A percentile compares a stretch with the other conserved stretches of the same genome.
phyloP scores from a whole-genome alignment of 345 rosid genomes.

The Lumnitzera racemosa region DNA sequence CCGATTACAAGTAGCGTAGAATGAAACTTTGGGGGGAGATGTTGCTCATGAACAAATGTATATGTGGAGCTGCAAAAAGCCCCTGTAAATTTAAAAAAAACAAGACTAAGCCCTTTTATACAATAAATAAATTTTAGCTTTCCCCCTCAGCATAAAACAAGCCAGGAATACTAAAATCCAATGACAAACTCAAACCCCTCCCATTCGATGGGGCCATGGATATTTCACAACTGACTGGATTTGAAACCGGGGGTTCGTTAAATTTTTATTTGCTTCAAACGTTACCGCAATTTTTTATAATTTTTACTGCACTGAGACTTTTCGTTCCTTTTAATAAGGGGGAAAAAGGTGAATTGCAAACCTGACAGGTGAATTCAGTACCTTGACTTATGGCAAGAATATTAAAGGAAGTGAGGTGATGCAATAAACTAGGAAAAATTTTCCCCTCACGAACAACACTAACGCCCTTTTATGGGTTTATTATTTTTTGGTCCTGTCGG shows the following conservation, averaged over 20 bases:
- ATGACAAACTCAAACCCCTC: background rate
- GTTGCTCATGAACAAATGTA: slow-evolving; percentile 57
- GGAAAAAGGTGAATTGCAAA: too few species aligned
- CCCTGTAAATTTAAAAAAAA: too few species aligned
- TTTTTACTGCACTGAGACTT: too few species aligned
- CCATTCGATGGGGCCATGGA: slow-evolving; percentile 2
- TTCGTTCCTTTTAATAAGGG: too few species aligned
- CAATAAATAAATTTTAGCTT: background rate
- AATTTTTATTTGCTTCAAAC: too few species aligned
- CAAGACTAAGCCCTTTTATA: too few species aligned
- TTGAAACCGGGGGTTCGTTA: too few species aligned
- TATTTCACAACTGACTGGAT: background rate
- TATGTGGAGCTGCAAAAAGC: slow-evolving; percentile 39
- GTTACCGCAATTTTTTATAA: too few species aligned
- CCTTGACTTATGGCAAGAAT: too few species aligned
- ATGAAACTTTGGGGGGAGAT: slow-evolving; percentile 34
- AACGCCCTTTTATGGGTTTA: background rate
- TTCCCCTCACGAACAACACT: background rate
- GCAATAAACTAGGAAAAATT: too few species aligned
- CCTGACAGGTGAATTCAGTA: too few species aligned
- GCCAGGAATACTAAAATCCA: slow-evolving; percentile 3
- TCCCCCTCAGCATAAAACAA: slow-evolving; percentile 1
- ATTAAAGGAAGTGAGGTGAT: too few species aligned
- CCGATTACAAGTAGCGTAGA: slow-evolving; percentile 66
- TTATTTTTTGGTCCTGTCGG: background rate